These are phyloP conservation scores for Coniochaeta sp. DNA, from an alignment of 2,329 filamentous ascomycete species.

Conservation along the genomic window DNA sequence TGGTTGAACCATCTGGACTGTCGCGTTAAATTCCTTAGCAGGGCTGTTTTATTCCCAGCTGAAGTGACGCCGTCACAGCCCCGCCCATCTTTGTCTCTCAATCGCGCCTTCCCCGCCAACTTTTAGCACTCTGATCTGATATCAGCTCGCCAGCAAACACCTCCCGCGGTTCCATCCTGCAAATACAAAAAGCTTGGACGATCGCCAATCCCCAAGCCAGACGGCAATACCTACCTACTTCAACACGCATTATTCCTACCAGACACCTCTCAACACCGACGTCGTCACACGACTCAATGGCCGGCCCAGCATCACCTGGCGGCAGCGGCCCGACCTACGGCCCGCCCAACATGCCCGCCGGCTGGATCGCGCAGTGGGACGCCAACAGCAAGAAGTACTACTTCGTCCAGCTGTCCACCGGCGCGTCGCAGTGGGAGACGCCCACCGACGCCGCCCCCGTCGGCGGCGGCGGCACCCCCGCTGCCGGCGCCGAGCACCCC, in stretches of 20 bases:
- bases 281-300: conserved; percentile 30
- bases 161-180: neutral
- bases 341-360: conserved; percentile 54
- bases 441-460: conserved; percentile 58
- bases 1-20: too few relatives aligned
- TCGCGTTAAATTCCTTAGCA: too few relatives aligned
- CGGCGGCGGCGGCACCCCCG: conserved; percentile 52
- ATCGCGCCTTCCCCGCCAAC: neutral
- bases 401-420: conserved; percentile 66
- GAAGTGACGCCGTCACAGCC: neutral
- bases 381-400: conserved; percentile 59
- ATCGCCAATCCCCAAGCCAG: neutral
- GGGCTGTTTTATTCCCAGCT: neutral
- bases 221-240: neutral
- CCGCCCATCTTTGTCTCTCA: neutral
- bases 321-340: conserved; percentile 52
- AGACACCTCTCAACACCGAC: neutral
- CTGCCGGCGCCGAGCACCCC: conserved; percentile 47
- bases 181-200: conserved; percentile 1
- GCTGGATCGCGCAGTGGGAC: conserved; percentile 68
- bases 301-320: conserved; percentile 50
- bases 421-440: conserved; percentile 67
- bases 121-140: neutral
- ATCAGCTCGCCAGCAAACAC: neutral
- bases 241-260: neutral